phyloP scores from a whole-genome alignment of 176 grass and related monocot species.

The Musa troglodytarum region DNA sequence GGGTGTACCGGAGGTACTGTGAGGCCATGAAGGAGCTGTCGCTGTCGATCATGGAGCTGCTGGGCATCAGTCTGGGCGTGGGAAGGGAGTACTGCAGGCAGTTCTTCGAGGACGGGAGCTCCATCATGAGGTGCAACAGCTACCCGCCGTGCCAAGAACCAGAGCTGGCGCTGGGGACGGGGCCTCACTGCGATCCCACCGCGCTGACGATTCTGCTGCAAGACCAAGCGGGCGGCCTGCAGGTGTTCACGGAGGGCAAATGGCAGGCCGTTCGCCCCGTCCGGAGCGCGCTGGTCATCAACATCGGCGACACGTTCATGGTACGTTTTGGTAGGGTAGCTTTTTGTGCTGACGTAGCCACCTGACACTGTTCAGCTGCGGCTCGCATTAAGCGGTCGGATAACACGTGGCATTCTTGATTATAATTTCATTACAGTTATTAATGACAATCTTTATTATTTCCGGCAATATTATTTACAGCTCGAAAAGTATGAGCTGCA shows the following conservation, averaged over 20 bases:
- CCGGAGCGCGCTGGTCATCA: constrained; percentile 33
- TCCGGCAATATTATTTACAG: too few relatives aligned
- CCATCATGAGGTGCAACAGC: constrained; percentile 76
- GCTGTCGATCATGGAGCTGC: constrained; percentile 55
- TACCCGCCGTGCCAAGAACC: constrained; percentile 24
- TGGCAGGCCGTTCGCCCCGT: constrained; percentile 44
- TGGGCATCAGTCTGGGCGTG: constrained; percentile 53
- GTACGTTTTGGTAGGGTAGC: background rate
- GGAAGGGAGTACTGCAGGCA: constrained; percentile 41
- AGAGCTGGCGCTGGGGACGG: constrained; percentile 57
- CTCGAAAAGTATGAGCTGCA: too few relatives aligned
- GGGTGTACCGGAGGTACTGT: constrained; percentile 45
- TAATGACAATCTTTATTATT: too few relatives aligned
- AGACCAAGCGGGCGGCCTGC: constrained; percentile 44
- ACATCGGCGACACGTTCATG: constrained; percentile 60
- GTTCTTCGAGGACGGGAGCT: constrained; percentile 53
- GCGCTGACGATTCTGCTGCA: constrained; percentile 63
- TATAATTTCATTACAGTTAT: too few relatives aligned
- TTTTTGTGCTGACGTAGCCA: too few relatives aligned
- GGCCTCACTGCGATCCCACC: constrained; percentile 66
- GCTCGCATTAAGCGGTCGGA: too few relatives aligned
- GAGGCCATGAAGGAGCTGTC: constrained; percentile 47
- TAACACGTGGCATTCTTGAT: too few relatives aligned
- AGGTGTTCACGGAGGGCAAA: constrained; percentile 42
- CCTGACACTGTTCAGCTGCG: too few relatives aligned